Percentiles rank a stretch among this genome's conserved stretches.
Evolutionary conservation across 129 eudicot species (phyloP).

Genomic region (Artemisia tridentata): DNA sequence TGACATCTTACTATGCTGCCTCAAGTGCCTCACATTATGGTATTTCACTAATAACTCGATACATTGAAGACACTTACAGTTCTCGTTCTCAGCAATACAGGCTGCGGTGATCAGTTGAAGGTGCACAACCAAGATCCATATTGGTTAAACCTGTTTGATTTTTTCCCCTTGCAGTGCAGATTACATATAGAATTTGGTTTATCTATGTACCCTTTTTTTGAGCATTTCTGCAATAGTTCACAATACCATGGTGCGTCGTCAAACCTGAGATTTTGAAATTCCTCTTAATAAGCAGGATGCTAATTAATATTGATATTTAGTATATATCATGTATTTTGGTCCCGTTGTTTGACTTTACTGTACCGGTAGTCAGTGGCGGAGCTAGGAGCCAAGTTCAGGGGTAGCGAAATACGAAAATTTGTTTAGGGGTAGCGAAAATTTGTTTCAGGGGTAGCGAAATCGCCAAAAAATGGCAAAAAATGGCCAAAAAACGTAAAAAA

Average conservation of each 20-base stretch:
- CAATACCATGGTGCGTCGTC: background rate
- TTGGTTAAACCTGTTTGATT: background rate
- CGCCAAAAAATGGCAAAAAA: too few relatives aligned
- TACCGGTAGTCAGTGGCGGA: too few relatives aligned
- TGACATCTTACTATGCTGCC: slow-evolving; percentile 81
- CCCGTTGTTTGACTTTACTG: background rate
- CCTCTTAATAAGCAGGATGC: background rate
- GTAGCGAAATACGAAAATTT: too few relatives aligned
- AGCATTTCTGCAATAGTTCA: slow-evolving; percentile 3
- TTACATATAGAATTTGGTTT: slow-evolving; percentile 14
- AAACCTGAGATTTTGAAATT: background rate
- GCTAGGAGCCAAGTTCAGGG: too few relatives aligned
- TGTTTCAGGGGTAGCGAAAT: too few relatives aligned
- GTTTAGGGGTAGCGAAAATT: too few relatives aligned
- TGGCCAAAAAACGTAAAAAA: too few relatives aligned
- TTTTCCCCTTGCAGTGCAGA: background rate
- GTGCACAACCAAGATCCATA: slow-evolving; percentile 4
- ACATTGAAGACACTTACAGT: slow-evolving; percentile 61
- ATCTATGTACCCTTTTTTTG: slow-evolving; percentile 11
- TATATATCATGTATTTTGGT: background rate
- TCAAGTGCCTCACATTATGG: slow-evolving; percentile 87
- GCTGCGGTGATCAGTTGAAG: slow-evolving; percentile 37
- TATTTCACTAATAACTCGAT: slow-evolving; percentile 74
- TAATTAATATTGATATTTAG: background rate
- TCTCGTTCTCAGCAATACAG: slow-evolving; percentile 44